phyloP scores from a whole-genome alignment of 345 rosid species.

The Heritiera littoralis region DNA sequence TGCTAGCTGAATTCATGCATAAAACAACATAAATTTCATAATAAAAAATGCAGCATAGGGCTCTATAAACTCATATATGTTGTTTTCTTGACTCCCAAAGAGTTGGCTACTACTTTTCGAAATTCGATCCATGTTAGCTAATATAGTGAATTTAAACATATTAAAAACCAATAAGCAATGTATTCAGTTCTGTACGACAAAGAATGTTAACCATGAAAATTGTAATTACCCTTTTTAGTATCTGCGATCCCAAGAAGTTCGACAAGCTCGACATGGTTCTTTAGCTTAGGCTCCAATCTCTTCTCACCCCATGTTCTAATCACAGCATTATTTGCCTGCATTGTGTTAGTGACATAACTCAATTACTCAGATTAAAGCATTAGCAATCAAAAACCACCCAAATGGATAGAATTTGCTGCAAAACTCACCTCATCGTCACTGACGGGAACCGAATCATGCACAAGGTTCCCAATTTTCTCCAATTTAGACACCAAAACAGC shows the following conservation, averaged over 20 bases:
- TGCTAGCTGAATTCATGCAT: not conserved
- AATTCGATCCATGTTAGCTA: not conserved
- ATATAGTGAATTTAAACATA: not conserved
- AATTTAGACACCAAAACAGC: slow-evolving; percentile 55
- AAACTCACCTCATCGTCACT: slow-evolving; percentile 65
- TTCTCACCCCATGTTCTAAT: slow-evolving; percentile 63
- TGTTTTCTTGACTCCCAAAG: not conserved
- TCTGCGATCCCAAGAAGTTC: slow-evolving; percentile 87
- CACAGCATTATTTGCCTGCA: slow-evolving; percentile 73
- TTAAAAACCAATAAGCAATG: not conserved
- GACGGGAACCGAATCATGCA: slow-evolving; percentile 86
- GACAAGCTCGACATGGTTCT: slow-evolving; percentile 91
- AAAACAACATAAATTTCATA: not conserved
- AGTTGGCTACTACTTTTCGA: not conserved
- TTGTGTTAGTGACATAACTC: not conserved
- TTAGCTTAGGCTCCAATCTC: slow-evolving; percentile 54
- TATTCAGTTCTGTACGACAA: not conserved
- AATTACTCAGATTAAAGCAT: not conserved
- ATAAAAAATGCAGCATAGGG: not conserved
- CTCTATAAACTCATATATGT: not conserved
- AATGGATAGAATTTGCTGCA: not conserved
- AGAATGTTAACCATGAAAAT: not conserved
- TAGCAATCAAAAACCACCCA: slow-evolving; percentile 4
- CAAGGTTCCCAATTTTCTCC: slow-evolving; percentile 73
- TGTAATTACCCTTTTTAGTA: slow-evolving; percentile 60